Evolutionary conservation across 192 early-diverging fungal species (phyloP).

Genomic region (Backusella morwellensis): DNA sequence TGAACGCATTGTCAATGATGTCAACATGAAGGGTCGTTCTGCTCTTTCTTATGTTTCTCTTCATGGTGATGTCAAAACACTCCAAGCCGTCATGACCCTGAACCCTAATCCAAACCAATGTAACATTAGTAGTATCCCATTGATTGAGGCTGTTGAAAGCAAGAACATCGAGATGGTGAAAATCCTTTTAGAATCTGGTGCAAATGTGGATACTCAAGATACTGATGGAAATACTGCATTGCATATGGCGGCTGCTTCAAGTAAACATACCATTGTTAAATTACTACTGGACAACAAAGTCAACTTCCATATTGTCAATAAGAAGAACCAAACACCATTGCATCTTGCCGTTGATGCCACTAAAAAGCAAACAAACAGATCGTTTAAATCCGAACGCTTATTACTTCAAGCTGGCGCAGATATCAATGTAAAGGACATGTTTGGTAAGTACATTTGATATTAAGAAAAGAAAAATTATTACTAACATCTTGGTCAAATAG

Average conservation of each 20-base stretch:
- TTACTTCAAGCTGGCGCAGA: constrained; percentile 43
- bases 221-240: constrained; percentile 29
- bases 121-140: not conserved
- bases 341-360: constrained; percentile 48
- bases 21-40: constrained; percentile 1
- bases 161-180: constrained; percentile 5
- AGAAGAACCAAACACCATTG: constrained; percentile 40
- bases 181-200: constrained; percentile 13
- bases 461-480: not conserved
- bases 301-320: constrained; percentile 14
- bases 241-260: constrained; percentile 41
- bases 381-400: constrained; percentile 44
- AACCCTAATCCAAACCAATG: constrained; percentile 17
- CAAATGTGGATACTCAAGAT: constrained; percentile 10
- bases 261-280: constrained; percentile 40
- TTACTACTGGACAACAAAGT: constrained; percentile 44
- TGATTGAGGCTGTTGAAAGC: constrained; percentile 19
- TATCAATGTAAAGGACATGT: constrained; percentile 47
- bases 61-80: constrained; percentile 1
- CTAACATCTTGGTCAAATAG: constrained; percentile 12
- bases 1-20: constrained; percentile 10
- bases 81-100: not conserved
- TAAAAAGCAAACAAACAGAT: constrained; percentile 45
- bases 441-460: constrained; percentile 22
- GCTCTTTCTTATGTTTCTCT: constrained; percentile 12